Evolutionary conservation across 1,284 basidiomycete species (phyloP).

Genomic region (Apiotrichum veenhuisii): DNA sequence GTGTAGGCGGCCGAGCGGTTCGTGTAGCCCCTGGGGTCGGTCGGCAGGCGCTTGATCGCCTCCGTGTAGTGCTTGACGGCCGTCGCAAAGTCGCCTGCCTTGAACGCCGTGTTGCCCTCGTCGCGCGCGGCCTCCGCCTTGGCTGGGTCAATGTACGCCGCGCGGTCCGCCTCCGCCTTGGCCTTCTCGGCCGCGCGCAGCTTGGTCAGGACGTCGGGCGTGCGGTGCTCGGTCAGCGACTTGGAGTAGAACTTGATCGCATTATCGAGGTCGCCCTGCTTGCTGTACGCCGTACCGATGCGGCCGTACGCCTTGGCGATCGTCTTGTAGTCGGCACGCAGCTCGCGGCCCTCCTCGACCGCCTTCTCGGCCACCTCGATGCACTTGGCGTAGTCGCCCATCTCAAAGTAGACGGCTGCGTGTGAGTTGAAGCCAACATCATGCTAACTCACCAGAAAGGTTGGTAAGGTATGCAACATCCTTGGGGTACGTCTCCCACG

Average conservation of each 20-base stretch:
- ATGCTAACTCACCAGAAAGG: constrained; percentile 61
- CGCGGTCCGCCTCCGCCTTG: constrained; percentile 70
- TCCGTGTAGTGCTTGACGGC: constrained; percentile 92
- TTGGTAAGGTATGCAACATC: constrained; percentile 93
- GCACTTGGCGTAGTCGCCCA: constrained; percentile 82
- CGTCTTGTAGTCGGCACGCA: constrained; percentile 58
- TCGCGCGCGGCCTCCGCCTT: constrained; percentile 80
- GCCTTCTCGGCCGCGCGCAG: constrained; percentile 76
- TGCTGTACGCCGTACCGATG: constrained; percentile 78
- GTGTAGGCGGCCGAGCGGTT: constrained; percentile 96
- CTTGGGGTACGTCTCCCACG: constrained; percentile 90
- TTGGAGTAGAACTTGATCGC: constrained; percentile 90
- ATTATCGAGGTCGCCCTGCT: constrained; percentile 69
- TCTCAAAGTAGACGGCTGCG: constrained; percentile 85
- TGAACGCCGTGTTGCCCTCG: constrained; percentile 89
- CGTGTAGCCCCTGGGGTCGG: constrained; percentile 88
- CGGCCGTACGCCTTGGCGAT: constrained; percentile 77
- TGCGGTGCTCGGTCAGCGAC: constrained; percentile 94
- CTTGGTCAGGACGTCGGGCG: constrained; percentile 87
- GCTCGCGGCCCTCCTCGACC: constrained; percentile 79
- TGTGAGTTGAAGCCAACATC: background rate
- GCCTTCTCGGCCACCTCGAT: constrained; percentile 93
- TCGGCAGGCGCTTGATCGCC: constrained; percentile 91
- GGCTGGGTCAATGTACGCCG: constrained; percentile 85
- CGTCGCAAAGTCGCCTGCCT: constrained; percentile 82